Evolutionary conservation across 2,329 filamentous ascomycete species (phyloP).

Genomic region (Beauveria australis): DNA sequence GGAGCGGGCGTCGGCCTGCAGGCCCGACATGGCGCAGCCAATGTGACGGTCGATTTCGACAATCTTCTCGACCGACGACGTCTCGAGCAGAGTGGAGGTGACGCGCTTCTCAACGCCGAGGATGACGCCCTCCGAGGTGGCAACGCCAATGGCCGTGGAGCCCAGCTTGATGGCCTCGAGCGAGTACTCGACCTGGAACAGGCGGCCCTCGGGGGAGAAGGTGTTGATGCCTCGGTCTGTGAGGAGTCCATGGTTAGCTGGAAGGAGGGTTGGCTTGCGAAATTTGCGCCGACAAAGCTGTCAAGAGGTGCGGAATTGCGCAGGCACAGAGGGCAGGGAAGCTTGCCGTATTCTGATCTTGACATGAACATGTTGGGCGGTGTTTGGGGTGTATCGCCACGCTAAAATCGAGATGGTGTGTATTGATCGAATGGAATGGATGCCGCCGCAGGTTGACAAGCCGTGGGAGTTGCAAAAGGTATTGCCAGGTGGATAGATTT

Average conservation of each 20-base stretch:
- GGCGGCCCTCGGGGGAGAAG: conserved; percentile 98
- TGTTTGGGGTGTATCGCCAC: conserved; percentile 11
- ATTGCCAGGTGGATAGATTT: neutral
- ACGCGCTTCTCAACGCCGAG: conserved; percentile 98
- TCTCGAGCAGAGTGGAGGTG: conserved; percentile 93
- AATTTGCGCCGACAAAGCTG: neutral
- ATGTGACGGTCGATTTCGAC: conserved; percentile 99
- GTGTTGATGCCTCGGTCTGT: conserved; percentile 99
- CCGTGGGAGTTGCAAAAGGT: neutral
- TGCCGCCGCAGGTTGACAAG: neutral
- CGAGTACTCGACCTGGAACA: conserved; percentile 99
- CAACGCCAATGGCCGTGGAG: conserved; percentile 94
- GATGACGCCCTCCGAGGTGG: conserved; percentile 89
- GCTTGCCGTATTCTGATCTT: conserved; percentile 97
- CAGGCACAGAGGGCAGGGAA: conserved; percentile 8
- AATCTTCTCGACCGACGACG: conserved; percentile 97
- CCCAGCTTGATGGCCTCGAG: conserved; percentile 99
- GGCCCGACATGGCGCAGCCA: conserved; percentile 95
- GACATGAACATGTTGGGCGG: conserved; percentile 91
- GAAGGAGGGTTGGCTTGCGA: too few relatives aligned
- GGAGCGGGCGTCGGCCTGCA: conserved; percentile 94
- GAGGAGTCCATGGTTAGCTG: conserved; percentile 18
- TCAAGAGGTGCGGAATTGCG: neutral
- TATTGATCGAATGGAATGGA: neutral
- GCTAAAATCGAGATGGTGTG: neutral